phyloP scores from a whole-genome alignment of 805 yeast genomes.

The Lipomyces orientalis region DNA sequence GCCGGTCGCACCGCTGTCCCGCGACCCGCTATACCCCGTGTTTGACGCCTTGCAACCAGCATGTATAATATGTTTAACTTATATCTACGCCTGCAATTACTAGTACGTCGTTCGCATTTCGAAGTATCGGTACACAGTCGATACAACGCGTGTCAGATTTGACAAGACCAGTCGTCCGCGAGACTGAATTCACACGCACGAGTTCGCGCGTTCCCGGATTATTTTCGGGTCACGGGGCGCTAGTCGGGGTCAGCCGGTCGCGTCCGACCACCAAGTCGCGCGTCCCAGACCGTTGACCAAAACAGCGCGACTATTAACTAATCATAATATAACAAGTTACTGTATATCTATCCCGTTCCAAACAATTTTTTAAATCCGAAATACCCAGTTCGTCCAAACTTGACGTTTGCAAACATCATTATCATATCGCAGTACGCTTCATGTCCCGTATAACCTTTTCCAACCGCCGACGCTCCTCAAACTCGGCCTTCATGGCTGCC shows the following conservation, averaged over 20 bases:
- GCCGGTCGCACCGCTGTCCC: too few species aligned
- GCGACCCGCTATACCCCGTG: too few species aligned
- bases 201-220: background rate
- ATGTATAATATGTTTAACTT: too few species aligned
- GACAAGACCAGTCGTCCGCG: background rate
- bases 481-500: constrained; percentile 29
- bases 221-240: background rate
- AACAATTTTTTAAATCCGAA: background rate
- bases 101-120: too few species aligned
- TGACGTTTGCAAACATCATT: background rate
- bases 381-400: background rate
- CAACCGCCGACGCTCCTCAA: constrained; percentile 34
- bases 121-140: too few species aligned
- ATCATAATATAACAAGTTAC: background rate
- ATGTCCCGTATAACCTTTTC: constrained; percentile 32
- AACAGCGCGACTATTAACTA: too few species aligned
- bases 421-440: constrained; percentile 25
- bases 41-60: too few species aligned
- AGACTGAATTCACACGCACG: background rate
- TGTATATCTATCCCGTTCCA: background rate
- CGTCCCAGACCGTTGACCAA: too few species aligned
- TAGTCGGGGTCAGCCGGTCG: background rate
- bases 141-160: too few species aligned
- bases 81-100: too few species aligned
- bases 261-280: background rate